Evolutionary conservation across 1,284 basidiomycete species (phyloP), one percentile per base, ranked within the genome.

Genomic region (Ganoderma resinaceum): DNA sequence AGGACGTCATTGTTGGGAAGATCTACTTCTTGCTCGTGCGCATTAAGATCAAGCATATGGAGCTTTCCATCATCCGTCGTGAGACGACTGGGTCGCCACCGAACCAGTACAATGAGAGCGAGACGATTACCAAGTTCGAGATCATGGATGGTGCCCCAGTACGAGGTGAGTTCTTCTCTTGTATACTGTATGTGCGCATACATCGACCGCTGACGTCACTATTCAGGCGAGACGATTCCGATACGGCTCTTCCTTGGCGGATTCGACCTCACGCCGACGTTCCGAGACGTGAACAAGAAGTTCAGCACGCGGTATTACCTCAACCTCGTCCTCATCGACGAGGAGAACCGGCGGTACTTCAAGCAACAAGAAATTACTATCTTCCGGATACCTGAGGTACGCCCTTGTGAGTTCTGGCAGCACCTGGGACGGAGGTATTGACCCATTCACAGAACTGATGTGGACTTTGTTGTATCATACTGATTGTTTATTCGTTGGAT

Each of bases 1-100:
- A 99, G 82, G 98, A 99, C 79, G 97, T 99, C 68, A 99, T 99
- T 66, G 97, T 99, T 16, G 97, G 97, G 81, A 99, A 99, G 85
- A 99, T 99, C 78, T 99, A 98, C 85, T 99, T 99, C 82, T 85
- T 99, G 37, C 92, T 99, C 55, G 97, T 99, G 8, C 92, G 97
- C 69, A 99, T 99, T 87, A 99, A 99, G 86, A 99, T 99, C 84
- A 99, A 99, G 82, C 97, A 99, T 77, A 99, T 99, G 97, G 98
- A 99, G 78, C 87, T 99, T 23, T 98, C 96, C 18, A 99, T 99
- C 78, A 99, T 99, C 73, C 91, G 97, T 35, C 88, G 97, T 52
- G 97, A 99, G 80, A 99, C 97, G 26, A 99, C 98, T 0, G 97
- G 97, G 23, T 87, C 95, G 3, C 94, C 94, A 3, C 98, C 97